These are phyloP conservation scores for Bipolaris cookei DNA, from an alignment of 2,329 filamentous ascomycete species.

Conservation along the genomic window DNA sequence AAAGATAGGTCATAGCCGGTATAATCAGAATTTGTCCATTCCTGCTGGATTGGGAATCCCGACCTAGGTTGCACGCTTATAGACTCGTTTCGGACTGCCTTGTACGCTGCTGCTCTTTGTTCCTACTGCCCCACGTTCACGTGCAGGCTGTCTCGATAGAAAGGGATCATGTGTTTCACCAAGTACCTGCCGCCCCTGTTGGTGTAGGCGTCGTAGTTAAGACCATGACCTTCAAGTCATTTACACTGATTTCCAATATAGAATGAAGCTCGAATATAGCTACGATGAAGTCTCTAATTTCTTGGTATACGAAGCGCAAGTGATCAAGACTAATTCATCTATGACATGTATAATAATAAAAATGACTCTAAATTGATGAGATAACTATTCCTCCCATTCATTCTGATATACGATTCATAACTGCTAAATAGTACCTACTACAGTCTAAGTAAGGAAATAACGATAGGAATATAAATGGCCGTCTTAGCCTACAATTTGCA, in stretches of 20 bases:
- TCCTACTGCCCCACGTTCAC: neutral
- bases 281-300: neutral
- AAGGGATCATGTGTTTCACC: neutral
- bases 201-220: neutral
- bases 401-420: neutral
- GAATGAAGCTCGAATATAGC: neutral
- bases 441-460: neutral
- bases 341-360: too few relatives aligned
- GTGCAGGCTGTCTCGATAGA: neutral
- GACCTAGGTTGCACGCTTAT: neutral
- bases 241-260: neutral
- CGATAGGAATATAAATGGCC: neutral
- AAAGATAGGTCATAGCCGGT: neutral
- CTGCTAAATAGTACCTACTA: neutral
- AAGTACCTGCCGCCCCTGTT: neutral
- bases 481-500: neutral
- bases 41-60: neutral
- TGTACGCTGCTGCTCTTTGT: neutral
- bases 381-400: neutral
- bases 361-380: neutral
- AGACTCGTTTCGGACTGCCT: neutral
- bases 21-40: neutral
- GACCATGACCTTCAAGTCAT: neutral
- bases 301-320: neutral
- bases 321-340: neutral